phyloP scores from a whole-genome alignment of 805 yeast species.

The Hanseniaspora lindneri region DNA sequence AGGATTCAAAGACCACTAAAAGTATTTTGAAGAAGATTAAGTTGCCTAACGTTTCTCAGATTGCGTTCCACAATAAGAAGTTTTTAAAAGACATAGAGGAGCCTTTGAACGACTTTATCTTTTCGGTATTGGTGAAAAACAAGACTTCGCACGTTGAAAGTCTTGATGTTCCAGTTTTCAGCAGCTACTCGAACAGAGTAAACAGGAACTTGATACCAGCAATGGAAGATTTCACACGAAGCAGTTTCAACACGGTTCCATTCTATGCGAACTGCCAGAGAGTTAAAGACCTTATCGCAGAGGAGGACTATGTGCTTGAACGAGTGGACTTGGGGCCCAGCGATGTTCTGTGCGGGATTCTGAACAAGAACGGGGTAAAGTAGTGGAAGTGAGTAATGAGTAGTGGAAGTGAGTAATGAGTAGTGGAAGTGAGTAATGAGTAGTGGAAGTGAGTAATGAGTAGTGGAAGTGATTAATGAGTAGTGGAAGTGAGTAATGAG shows the following conservation, averaged over 20 bases:
- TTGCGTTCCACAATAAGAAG: conserved; percentile 28
- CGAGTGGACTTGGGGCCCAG: conserved; percentile 25
- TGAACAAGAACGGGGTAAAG: conserved; percentile 11
- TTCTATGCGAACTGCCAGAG: conserved; percentile 28
- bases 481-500: too few species aligned
- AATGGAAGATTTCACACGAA: conserved; percentile 27
- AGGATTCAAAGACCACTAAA: background rate
- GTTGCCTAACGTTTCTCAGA: conserved; percentile 17
- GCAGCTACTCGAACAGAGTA: conserved; percentile 26
- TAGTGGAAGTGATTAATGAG: too few species aligned
- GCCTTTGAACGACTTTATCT: conserved; percentile 28
- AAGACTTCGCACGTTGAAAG: conserved; percentile 22
- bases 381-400: background rate
- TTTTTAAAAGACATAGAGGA: conserved; percentile 27
- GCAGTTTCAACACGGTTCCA: conserved; percentile 28
- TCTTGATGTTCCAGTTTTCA: conserved; percentile 25
- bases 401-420: too few species aligned
- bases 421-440: too few species aligned
- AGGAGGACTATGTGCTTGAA: conserved; percentile 15
- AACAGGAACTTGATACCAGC: conserved; percentile 25
- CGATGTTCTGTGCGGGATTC: conserved; percentile 22
- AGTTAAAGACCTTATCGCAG: conserved; percentile 20
- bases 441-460: too few species aligned
- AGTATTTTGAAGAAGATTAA: conserved; percentile 7
- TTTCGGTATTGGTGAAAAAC: conserved; percentile 25